Percentiles rank a stretch among this genome's conserved stretches.
phyloP scores from a whole-genome alignment of 805 yeast genomes.

The Candida golubevii region DNA sequence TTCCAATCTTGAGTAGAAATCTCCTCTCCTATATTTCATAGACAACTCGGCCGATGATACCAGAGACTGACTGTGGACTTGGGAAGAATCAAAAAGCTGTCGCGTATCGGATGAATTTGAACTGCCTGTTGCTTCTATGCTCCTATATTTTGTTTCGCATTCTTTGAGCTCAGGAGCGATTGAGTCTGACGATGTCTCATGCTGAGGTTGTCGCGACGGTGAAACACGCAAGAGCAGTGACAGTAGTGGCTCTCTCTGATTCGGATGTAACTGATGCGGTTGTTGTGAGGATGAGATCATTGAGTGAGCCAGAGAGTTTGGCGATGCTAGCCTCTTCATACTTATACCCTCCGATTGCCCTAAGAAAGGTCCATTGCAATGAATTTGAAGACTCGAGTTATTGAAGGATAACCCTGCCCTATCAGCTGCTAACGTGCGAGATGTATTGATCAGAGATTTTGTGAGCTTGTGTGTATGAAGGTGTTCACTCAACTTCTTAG shows the following conservation, averaged over 20 bases:
- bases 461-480: conserved; percentile 49
- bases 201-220: not conserved
- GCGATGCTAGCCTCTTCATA: not conserved
- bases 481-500: conserved; percentile 56
- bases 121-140: not conserved
- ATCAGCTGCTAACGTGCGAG: conserved; percentile 37
- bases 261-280: conserved; percentile 1
- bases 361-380: conserved; percentile 8
- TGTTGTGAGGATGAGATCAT: conserved; percentile 3
- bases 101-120: too few species aligned
- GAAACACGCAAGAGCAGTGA: too few species aligned
- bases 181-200: conserved; percentile 1
- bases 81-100: too few species aligned
- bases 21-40: conserved; percentile 2
- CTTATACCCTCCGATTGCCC: conserved; percentile 1
- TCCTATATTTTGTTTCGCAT: conserved; percentile 3
- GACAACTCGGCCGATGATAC: too few species aligned
- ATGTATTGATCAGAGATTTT: conserved; percentile 36
- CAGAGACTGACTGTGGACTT: too few species aligned
- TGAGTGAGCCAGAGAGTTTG: not conserved
- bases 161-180: conserved; percentile 4
- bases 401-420: conserved; percentile 35
- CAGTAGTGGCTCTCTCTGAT: too few species aligned
- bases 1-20: conserved; percentile 21
- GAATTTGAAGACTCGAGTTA: conserved; percentile 26